Evolutionary conservation across 495 filamentous ascomycete species (phyloP).

Genomic region (Tricharina praecox): DNA sequence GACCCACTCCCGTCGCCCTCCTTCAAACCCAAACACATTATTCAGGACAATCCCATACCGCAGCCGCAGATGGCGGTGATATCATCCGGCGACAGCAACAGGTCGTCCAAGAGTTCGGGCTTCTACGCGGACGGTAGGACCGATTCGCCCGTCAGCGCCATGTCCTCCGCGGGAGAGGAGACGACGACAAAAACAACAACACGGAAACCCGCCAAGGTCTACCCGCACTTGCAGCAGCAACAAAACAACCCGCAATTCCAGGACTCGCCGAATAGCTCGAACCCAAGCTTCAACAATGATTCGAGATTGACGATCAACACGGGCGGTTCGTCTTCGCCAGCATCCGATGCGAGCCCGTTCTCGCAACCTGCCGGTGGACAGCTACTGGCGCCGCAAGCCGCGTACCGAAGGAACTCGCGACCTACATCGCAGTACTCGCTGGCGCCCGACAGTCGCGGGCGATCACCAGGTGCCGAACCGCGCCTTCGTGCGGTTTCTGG

Average conservation of each 20-base stretch:
- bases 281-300: background rate
- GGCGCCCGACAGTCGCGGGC: constrained; percentile 4
- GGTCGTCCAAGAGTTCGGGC: constrained; percentile 17
- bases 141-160: constrained; percentile 18
- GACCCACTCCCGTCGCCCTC: constrained; percentile 19
- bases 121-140: constrained; percentile 8
- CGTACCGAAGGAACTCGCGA: constrained; percentile 14
- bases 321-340: constrained; percentile 20
- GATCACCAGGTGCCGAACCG: constrained; percentile 15
- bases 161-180: constrained; percentile 12
- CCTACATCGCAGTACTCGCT: constrained; percentile 25
- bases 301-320: constrained; percentile 9
- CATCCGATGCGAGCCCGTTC: constrained; percentile 7
- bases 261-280: constrained; percentile 2
- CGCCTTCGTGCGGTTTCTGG: constrained; percentile 28
- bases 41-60: constrained; percentile 28
- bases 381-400: background rate
- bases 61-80: constrained; percentile 31
- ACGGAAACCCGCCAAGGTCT: constrained; percentile 7
- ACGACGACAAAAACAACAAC: background rate
- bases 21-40: constrained; percentile 21
- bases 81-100: constrained; percentile 31
- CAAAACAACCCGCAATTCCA: constrained; percentile 36
- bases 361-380: constrained; percentile 6
- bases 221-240: constrained; percentile 39